phyloP scores from a whole-genome alignment of 1,139 yeast genomes.

The Hanseniaspora uvarum region DNA sequence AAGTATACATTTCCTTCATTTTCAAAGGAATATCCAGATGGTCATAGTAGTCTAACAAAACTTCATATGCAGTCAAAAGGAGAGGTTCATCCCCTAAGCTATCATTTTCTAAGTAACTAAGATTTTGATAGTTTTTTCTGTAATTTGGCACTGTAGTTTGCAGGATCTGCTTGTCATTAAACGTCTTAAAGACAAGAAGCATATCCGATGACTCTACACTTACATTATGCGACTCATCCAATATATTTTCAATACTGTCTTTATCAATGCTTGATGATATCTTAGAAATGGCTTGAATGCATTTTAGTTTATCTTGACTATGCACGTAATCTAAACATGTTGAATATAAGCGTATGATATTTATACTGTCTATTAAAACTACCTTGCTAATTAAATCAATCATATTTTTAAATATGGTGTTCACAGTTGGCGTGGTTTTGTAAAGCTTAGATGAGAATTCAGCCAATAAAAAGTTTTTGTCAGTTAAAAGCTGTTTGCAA shows the following conservation, averaged over 20 bases:
- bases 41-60: background rate
- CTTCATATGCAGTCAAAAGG: background rate
- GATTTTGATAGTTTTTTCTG: background rate
- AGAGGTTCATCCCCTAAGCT: background rate
- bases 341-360: background rate
- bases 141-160: background rate
- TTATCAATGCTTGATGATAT: background rate
- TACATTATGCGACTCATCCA: background rate
- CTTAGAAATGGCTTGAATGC: background rate
- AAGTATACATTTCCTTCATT: slow-evolving; percentile 4
- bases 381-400: background rate
- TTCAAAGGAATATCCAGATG: slow-evolving; percentile 10
- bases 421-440: background rate
- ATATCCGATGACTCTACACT: background rate
- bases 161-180: background rate
- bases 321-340: background rate
- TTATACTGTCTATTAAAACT: background rate
- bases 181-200: background rate
- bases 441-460: background rate
- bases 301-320: background rate
- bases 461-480: background rate
- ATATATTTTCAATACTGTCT: background rate
- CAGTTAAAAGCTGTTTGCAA: background rate
- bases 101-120: background rate
- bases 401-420: background rate